phyloP scores from a whole-genome alignment of 495 filamentous ascomycete genomes.

The Cercophora sp. region DNA sequence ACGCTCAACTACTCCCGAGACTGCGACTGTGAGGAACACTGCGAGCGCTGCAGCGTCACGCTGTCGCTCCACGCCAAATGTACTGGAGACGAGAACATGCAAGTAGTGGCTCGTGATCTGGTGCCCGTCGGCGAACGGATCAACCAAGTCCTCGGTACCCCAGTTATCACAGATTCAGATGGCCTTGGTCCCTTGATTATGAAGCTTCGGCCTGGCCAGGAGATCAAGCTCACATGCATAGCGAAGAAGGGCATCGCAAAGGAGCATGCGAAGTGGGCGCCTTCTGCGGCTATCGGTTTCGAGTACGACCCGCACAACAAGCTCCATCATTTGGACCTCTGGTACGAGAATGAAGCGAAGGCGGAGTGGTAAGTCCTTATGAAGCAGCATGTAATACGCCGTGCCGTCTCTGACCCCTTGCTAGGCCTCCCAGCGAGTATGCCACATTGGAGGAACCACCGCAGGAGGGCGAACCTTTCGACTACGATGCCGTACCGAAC shows the following conservation, averaged over 20 bases:
- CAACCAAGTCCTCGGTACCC: slow-evolving; percentile 58
- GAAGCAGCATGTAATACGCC: neutral
- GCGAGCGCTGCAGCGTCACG: slow-evolving; percentile 81
- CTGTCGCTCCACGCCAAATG: slow-evolving; percentile 80
- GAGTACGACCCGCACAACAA: slow-evolving; percentile 98
- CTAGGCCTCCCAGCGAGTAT: slow-evolving; percentile 81
- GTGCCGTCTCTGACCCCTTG: slow-evolving; percentile 2
- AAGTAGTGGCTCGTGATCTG: slow-evolving; percentile 84
- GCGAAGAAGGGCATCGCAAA: slow-evolving; percentile 98
- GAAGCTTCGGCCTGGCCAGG: slow-evolving; percentile 83
- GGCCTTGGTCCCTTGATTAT: slow-evolving; percentile 76
- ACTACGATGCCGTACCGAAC: slow-evolving; percentile 80
- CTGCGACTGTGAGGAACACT: slow-evolving; percentile 92
- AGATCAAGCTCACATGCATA: slow-evolving; percentile 82
- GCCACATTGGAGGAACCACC: slow-evolving; percentile 80
- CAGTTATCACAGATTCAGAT: slow-evolving; percentile 80
- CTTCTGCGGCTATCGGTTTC: slow-evolving; percentile 86
- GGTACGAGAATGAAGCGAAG: slow-evolving; percentile 82
- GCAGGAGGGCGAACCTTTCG: slow-evolving; percentile 77
- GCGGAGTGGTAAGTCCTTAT: slow-evolving; percentile 76
- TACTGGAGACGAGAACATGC: slow-evolving; percentile 76
- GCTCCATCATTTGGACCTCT: slow-evolving; percentile 80
- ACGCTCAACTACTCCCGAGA: slow-evolving; percentile 84
- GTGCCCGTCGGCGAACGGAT: slow-evolving; percentile 68
- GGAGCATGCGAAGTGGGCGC: slow-evolving; percentile 97